Evolutionary conservation across 2,329 filamentous ascomycete species (phyloP).

Genomic region (Byssochlamys sp.): DNA sequence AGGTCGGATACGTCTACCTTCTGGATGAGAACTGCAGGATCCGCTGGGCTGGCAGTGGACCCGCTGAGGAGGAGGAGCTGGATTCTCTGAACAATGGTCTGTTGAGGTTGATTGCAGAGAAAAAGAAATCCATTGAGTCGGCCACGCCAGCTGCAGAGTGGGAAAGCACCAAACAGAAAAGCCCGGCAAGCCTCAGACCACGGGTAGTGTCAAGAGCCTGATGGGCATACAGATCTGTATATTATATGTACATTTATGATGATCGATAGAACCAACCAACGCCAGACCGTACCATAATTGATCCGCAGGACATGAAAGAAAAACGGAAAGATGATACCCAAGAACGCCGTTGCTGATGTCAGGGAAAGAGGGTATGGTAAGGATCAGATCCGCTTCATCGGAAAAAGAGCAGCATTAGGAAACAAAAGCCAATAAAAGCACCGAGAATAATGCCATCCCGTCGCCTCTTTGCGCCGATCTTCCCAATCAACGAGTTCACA

Average conservation of each 20-base stretch:
- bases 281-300: conserved; percentile 1
- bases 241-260: conserved; percentile 8
- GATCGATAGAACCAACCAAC: conserved; percentile 1
- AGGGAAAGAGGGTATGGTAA: background rate
- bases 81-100: conserved; percentile 35
- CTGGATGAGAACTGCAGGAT: conserved; percentile 81
- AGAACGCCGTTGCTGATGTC: conserved; percentile 6
- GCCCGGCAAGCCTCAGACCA: conserved; percentile 3
- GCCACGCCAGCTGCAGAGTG: conserved; percentile 14
- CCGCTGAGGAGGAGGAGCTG: conserved; percentile 32
- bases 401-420: conserved; percentile 74
- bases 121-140: conserved; percentile 16
- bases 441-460: conserved; percentile 91
- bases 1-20: conserved; percentile 88
- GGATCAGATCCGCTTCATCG: conserved; percentile 38
- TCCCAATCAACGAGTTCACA: conserved; percentile 79
- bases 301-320: conserved; percentile 1
- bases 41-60: conserved; percentile 75
- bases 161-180: conserved; percentile 4
- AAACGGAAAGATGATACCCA: background rate
- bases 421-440: conserved; percentile 82
- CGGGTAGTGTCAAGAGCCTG: conserved; percentile 3
- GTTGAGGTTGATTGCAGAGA: conserved; percentile 34
- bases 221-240: background rate
- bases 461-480: conserved; percentile 89